Percentiles rank a stretch among this genome's conserved stretches.
Evolutionary conservation across 805 yeast genomes (phyloP).

Genomic region (Lipomyces mesembrius): DNA sequence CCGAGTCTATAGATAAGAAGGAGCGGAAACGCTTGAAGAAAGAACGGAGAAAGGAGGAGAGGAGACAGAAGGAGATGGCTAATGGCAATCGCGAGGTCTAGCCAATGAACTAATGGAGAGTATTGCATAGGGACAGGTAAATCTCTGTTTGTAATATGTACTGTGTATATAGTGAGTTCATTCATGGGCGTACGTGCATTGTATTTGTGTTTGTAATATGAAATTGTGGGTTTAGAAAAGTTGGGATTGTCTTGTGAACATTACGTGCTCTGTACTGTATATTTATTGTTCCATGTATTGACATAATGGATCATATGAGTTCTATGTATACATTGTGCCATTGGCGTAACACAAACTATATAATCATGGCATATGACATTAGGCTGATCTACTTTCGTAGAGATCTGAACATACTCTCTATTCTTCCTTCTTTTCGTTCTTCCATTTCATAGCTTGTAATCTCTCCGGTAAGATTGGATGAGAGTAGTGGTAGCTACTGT

Average conservation of each 20-base stretch:
- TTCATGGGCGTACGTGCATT: neutral
- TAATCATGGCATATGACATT: neutral
- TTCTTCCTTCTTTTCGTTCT: constrained; percentile 30
- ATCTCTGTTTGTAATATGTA: neutral
- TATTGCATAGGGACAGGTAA: constrained; percentile 2
- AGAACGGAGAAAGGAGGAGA: constrained; percentile 31
- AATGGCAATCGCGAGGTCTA: neutral
- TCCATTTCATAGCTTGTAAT: constrained; percentile 66
- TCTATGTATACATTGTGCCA: neutral
- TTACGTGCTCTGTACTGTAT: neutral
- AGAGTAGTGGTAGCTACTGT: constrained; percentile 83
- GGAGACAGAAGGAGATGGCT: constrained; percentile 17
- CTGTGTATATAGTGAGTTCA: constrained; percentile 2
- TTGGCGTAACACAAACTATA: neutral
- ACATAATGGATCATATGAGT: neutral
- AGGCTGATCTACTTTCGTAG: neutral
- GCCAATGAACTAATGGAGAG: neutral
- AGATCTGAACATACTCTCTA: constrained; percentile 1
- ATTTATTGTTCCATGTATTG: neutral
- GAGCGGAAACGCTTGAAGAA: constrained; percentile 36
- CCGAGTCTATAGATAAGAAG: constrained; percentile 24
- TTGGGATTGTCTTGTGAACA: neutral
- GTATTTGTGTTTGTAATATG: neutral
- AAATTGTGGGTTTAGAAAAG: neutral
- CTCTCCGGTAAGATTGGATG: constrained; percentile 95